Conservation (phyloP, 1,284 basidiomycete species). For the Rhodotorula sp. region DNA sequence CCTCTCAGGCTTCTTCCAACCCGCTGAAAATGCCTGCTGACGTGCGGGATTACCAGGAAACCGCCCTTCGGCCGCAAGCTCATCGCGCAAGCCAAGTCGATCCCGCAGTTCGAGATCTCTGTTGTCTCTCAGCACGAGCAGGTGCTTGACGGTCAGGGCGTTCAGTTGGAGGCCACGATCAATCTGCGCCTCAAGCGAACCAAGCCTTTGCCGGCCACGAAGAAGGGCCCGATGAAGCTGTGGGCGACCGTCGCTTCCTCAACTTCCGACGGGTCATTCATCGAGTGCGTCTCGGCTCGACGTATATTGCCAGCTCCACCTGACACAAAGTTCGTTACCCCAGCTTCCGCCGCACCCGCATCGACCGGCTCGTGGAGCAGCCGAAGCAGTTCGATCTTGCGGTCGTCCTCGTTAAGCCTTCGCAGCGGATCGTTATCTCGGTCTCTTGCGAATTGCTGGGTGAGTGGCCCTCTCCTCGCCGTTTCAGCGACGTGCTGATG, state of each 20-base stretch:
- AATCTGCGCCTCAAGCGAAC: constrained; percentile 28
- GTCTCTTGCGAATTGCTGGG: constrained; percentile 30
- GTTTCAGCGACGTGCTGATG: constrained; percentile 35
- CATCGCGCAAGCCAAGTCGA: constrained; percentile 22
- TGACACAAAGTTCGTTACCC: too few relatives aligned
- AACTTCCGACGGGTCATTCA: constrained; percentile 31
- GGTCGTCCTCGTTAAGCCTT: constrained; percentile 43
- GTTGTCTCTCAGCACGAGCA: constrained; percentile 14
- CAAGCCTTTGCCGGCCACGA: constrained; percentile 18
- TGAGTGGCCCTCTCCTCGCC: constrained; percentile 14
- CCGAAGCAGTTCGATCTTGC: constrained; percentile 41
- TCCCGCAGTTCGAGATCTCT: constrained; percentile 35
- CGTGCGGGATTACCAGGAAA: constrained; percentile 14
- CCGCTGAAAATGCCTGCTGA: too few relatives aligned
- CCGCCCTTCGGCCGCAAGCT: constrained; percentile 35
- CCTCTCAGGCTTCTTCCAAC: too few relatives aligned
- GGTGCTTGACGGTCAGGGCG: constrained; percentile 12
- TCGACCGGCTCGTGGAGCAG: constrained; percentile 19
- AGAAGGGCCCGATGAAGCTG: constrained; percentile 25
- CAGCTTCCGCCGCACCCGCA: constrained; percentile 34
- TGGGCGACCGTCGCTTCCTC: constrained; percentile 20
- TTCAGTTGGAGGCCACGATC: constrained; percentile 26
- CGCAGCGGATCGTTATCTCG: constrained; percentile 41
- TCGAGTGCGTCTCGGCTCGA: constrained; percentile 25
- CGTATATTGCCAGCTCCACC: too few relatives aligned